Evolutionary conservation across 768 basidiomycete species (phyloP).

Genomic region (Tulasnella calospora): DNA sequence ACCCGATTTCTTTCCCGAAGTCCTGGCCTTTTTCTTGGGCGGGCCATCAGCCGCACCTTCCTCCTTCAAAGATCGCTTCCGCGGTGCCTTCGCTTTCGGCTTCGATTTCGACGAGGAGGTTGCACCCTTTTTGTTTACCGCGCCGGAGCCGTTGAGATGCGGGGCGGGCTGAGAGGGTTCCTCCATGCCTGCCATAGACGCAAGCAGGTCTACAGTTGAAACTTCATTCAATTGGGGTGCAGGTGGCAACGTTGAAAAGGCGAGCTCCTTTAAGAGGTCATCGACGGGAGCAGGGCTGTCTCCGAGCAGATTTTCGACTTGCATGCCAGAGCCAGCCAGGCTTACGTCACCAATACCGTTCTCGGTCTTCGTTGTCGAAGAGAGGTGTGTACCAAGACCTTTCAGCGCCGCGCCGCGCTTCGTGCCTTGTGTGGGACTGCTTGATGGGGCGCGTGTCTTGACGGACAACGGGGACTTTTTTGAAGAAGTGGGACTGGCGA

Average conservation of each 20-base stretch:
- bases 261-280: neutral
- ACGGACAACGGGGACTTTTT: neutral
- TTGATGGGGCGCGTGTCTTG: neutral
- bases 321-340: neutral
- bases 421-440: neutral
- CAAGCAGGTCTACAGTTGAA: neutral
- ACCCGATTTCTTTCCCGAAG: neutral
- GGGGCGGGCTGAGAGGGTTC: neutral
- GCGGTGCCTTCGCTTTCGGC: neutral
- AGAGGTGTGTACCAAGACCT: neutral
- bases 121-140: neutral
- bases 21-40: conserved; percentile 17
- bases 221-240: neutral
- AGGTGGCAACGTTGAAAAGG: neutral
- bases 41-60: conserved; percentile 1
- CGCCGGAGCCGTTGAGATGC: neutral
- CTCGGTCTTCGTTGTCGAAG: neutral
- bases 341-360: neutral
- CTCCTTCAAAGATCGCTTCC: conserved; percentile 4
- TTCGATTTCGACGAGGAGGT: neutral
- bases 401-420: neutral
- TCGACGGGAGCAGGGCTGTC: neutral
- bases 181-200: neutral
- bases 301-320: neutral
- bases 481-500: conserved; percentile 32